These are phyloP conservation scores for Trichoderma reesei DNA, from an alignment of 495 filamentous ascomycete species.

Conservation along the genomic window DNA sequence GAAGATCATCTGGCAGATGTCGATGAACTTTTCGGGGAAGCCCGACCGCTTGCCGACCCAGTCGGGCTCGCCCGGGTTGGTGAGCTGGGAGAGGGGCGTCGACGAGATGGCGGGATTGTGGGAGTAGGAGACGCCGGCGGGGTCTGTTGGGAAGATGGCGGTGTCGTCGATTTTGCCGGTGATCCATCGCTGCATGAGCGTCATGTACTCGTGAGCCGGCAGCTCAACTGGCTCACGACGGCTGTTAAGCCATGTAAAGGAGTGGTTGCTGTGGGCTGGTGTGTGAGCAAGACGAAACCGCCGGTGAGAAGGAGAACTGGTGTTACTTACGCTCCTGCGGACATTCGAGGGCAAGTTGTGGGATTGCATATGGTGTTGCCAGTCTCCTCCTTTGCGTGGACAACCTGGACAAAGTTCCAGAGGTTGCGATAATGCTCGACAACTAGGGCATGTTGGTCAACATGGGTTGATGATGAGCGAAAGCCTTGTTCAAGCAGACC, in stretches of 20 bases:
- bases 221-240: conserved; percentile 56
- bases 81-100: conserved; percentile 50
- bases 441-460: conserved; percentile 39
- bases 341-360: conserved; percentile 79
- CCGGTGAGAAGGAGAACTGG: conserved; percentile 10
- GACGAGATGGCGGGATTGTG: conserved; percentile 47
- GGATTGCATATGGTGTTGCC: conserved; percentile 71
- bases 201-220: conserved; percentile 77
- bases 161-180: conserved; percentile 81
- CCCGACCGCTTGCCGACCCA: conserved; percentile 85
- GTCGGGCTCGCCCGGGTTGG: conserved; percentile 47
- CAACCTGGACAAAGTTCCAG: conserved; percentile 70
- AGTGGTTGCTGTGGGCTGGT: conserved; percentile 53
- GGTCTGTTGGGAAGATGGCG: conserved; percentile 74
- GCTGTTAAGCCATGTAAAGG: conserved; percentile 81
- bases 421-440: conserved; percentile 86
- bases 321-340: conserved; percentile 72
- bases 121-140: conserved; percentile 45
- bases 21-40: conserved; percentile 77
- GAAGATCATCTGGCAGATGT: conserved; percentile 83
- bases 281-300: conserved; percentile 13
- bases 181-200: conserved; percentile 88
- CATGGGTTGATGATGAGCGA: conserved; percentile 5
- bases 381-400: conserved; percentile 67
- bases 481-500: conserved; percentile 15